Evolutionary conservation across 1,139 yeast genomes (phyloP).

Genomic region (Sugiyamaella neomexicana): DNA sequence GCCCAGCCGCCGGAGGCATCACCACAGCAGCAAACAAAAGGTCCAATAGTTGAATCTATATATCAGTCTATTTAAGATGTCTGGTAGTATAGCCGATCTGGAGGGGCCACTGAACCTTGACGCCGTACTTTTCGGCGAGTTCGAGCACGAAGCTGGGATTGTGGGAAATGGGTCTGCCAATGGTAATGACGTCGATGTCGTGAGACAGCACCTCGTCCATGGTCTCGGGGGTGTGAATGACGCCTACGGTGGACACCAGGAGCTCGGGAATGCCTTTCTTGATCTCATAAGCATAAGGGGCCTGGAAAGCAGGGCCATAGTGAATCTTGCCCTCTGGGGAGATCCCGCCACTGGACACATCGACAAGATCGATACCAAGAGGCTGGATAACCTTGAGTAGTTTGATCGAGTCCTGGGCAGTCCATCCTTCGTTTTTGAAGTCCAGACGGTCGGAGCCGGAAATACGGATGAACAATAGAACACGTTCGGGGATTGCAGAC

Average conservation of each 20-base stretch:
- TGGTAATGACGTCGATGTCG: slow-evolving; percentile 52
- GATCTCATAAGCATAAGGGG: slow-evolving; percentile 46
- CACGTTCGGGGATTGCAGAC: slow-evolving; percentile 23
- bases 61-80: neutral
- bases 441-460: slow-evolving; percentile 36
- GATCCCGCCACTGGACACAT: slow-evolving; percentile 58
- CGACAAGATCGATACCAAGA: slow-evolving; percentile 53
- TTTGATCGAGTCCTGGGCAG: slow-evolving; percentile 46
- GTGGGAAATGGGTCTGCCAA: slow-evolving; percentile 49
- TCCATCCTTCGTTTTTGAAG: slow-evolving; percentile 17
- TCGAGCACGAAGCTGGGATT: slow-evolving; percentile 52
- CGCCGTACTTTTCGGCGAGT: slow-evolving; percentile 53
- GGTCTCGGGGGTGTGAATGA: slow-evolving; percentile 41
- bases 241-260: slow-evolving; percentile 52
- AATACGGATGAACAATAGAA: slow-evolving; percentile 31
- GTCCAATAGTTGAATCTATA: no score
- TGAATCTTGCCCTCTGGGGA: slow-evolving; percentile 41
- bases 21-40: no score
- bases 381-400: slow-evolving; percentile 46
- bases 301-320: slow-evolving; percentile 38
- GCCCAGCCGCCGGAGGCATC: slow-evolving; percentile 7
- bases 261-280: slow-evolving; percentile 49
- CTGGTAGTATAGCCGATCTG: slow-evolving; percentile 44
- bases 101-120: slow-evolving; percentile 44
- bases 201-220: slow-evolving; percentile 44